Conservation (phyloP, 1,284 basidiomycete genomes). For the Ceratobasidium sp. region DNA sequence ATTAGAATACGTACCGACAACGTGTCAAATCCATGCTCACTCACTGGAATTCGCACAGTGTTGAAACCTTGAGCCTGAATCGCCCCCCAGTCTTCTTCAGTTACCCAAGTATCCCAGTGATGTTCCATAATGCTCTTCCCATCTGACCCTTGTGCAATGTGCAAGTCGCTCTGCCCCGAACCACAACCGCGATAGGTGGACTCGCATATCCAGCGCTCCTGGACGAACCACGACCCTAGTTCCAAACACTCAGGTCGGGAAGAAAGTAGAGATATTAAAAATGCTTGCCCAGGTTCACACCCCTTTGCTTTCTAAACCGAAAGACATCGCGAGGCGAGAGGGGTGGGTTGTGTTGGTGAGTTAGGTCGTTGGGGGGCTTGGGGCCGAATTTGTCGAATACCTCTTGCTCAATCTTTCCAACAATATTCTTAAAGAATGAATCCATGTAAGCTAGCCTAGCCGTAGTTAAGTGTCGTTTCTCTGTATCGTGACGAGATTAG, state of each 20-base stretch:
- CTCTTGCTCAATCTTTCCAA: conserved; percentile 33
- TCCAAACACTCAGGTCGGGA: conserved; percentile 26
- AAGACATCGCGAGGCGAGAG: conserved; percentile 61
- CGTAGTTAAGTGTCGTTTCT: neutral
- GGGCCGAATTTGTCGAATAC: conserved; percentile 19
- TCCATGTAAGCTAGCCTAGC: conserved; percentile 3
- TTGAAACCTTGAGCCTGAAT: conserved; percentile 82
- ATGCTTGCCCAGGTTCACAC: conserved; percentile 81
- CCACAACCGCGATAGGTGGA: conserved; percentile 44
- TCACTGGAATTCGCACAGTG: conserved; percentile 84
- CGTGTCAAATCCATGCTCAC: conserved; percentile 53
- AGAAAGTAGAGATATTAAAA: conserved; percentile 49
- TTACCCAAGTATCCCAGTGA: conserved; percentile 88
- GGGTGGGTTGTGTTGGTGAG: conserved; percentile 8
- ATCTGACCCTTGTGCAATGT: conserved; percentile 74
- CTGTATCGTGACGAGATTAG: too few relatives aligned
- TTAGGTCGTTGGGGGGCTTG: neutral
- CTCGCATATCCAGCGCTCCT: conserved; percentile 64
- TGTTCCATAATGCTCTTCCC: conserved; percentile 75
- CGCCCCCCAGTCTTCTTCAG: conserved; percentile 79
- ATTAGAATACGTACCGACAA: conserved; percentile 2
- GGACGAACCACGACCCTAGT: conserved; percentile 81
- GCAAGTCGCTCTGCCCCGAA: conserved; percentile 75
- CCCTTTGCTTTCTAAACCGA: conserved; percentile 81
- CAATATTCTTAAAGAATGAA: conserved; percentile 20